A percentile compares a stretch with the other conserved stretches of the same genome.
phyloP scores from a whole-genome alignment of 106 monocot species.

The Allium fistulosum region DNA sequence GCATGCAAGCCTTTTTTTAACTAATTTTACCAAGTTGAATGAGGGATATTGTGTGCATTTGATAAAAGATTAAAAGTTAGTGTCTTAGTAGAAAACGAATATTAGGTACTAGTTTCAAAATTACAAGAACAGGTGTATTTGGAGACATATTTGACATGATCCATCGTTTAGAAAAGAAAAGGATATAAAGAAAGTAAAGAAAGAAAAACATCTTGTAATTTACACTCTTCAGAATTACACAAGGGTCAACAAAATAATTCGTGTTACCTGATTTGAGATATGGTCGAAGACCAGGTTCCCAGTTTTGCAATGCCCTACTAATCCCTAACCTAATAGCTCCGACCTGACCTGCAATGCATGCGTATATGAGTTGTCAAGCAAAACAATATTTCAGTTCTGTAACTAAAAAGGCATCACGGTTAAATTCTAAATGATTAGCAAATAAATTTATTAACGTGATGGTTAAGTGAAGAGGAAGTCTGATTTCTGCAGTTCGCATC shows the following conservation, averaged over 20 bases:
- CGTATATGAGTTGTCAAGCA: background rate
- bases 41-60: too few relatives aligned
- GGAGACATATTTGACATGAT: background rate
- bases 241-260: background rate
- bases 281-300: conserved; percentile 76
- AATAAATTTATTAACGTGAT: too few relatives aligned
- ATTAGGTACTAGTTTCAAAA: background rate
- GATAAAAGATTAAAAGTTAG: too few relatives aligned
- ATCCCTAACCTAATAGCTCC: conserved; percentile 94
- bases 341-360: conserved; percentile 68
- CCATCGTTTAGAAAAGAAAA: background rate
- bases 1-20: too few relatives aligned
- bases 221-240: background rate
- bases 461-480: too few relatives aligned
- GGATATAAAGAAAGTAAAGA: background rate
- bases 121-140: background rate
- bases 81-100: too few relatives aligned
- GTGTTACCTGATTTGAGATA: conserved; percentile 81
- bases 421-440: too few relatives aligned
- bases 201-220: background rate
- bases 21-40: too few relatives aligned
- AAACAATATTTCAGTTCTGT: too few relatives aligned
- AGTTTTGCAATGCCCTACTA: conserved; percentile 91
- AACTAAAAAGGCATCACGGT: too few relatives aligned
- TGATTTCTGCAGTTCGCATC: too few relatives aligned